Percentiles rank a stretch among this genome's conserved stretches.
These are phyloP conservation scores for Spiraea crenata DNA, from an alignment of 331 rosid species.

Conservation along the genomic window DNA sequence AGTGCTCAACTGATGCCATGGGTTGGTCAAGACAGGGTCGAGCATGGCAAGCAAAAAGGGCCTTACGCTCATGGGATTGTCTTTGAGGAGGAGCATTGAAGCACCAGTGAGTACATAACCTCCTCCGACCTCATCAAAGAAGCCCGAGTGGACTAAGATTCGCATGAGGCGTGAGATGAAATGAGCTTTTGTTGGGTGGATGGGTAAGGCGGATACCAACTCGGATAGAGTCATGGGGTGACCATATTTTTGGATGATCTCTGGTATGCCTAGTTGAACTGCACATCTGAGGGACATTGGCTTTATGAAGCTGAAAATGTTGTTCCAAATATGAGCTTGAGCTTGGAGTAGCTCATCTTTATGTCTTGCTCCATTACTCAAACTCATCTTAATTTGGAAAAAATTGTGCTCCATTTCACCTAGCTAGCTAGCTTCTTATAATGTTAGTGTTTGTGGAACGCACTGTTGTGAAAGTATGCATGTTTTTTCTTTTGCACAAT, in stretches of 20 bases:
- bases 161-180: constrained; percentile 37
- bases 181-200: constrained; percentile 24
- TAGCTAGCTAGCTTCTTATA: no score
- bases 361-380: neutral
- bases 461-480: no score
- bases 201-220: constrained; percentile 34
- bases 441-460: no score
- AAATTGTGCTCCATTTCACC: no score
- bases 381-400: neutral
- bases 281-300: constrained; percentile 46
- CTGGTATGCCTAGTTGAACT: constrained; percentile 39
- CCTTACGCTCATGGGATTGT: constrained; percentile 13
- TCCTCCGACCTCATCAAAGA: constrained; percentile 14
- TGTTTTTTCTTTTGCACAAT: no score
- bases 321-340: constrained; percentile 42
- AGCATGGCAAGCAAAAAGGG: constrained; percentile 15
- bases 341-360: constrained; percentile 19
- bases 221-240: constrained; percentile 34
- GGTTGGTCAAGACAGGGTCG: constrained; percentile 17
- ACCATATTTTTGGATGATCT: constrained; percentile 37
- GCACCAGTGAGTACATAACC: constrained; percentile 8
- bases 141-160: constrained; percentile 36
- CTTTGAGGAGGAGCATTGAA: constrained; percentile 25
- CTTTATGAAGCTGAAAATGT: constrained; percentile 25
- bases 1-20: neutral